Evolutionary conservation across 2,329 filamentous ascomycete species (phyloP).

Genomic region (Chaetomiaceae sp.): DNA sequence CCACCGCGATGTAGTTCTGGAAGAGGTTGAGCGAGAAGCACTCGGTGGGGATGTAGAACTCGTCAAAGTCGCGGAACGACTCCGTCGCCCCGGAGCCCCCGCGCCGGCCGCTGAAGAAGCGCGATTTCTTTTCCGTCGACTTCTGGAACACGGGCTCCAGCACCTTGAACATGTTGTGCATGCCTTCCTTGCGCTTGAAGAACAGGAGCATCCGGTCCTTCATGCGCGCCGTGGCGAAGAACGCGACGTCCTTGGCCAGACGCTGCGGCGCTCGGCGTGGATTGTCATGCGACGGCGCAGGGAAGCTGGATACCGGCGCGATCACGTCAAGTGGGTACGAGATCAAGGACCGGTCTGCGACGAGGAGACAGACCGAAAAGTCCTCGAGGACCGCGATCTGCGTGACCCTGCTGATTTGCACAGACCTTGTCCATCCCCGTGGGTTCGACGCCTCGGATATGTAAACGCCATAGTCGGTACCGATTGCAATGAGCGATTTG

Average conservation of each 20-base stretch:
- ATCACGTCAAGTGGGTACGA: slow-evolving; percentile 91
- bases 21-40: slow-evolving; percentile 95
- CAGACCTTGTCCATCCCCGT: slow-evolving; percentile 83
- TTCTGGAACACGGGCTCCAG: slow-evolving; percentile 95
- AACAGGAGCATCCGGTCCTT: slow-evolving; percentile 93
- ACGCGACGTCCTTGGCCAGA: slow-evolving; percentile 87
- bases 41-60: slow-evolving; percentile 96
- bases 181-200: slow-evolving; percentile 91
- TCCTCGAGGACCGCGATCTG: slow-evolving; percentile 95
- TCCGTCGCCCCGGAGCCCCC: slow-evolving; percentile 71
- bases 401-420: slow-evolving; percentile 71
- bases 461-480: slow-evolving; percentile 91
- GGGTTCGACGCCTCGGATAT: slow-evolving; percentile 85
- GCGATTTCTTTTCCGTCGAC: slow-evolving; percentile 74
- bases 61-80: slow-evolving; percentile 96
- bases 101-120: slow-evolving; percentile 57
- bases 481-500: slow-evolving; percentile 84
- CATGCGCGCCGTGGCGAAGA: slow-evolving; percentile 94
- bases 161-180: slow-evolving; percentile 94
- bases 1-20: slow-evolving; percentile 87
- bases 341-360: slow-evolving; percentile 85
- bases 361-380: slow-evolving; percentile 86
- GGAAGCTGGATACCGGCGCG: slow-evolving; percentile 56
- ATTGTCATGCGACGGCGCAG: slow-evolving; percentile 63
- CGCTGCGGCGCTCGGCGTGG: slow-evolving; percentile 84